phyloP scores from a whole-genome alignment of 2,329 filamentous ascomycete genomes.

The Paracorniculantispora psalliotae region DNA sequence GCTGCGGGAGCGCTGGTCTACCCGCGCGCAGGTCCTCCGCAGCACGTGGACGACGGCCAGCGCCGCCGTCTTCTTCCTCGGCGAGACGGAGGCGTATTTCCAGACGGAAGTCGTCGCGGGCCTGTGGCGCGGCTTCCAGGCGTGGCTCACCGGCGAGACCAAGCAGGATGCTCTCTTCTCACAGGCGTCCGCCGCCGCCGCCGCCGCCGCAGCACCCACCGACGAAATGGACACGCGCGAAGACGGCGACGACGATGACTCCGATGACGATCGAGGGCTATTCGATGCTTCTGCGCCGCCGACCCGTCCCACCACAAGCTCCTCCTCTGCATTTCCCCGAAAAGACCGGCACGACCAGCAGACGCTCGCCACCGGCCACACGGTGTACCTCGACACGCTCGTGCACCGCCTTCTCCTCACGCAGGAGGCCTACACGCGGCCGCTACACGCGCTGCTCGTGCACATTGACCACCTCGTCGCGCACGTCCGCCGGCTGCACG shows the following conservation, averaged over 20 bases:
- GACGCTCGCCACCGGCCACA: constrained; percentile 74
- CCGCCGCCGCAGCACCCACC: not conserved
- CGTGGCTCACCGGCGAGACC: constrained; percentile 60
- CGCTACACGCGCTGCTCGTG: constrained; percentile 61
- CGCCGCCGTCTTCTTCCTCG: constrained; percentile 82
- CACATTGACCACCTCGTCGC: constrained; percentile 79
- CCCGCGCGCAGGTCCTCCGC: constrained; percentile 64
- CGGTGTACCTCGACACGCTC: constrained; percentile 67
- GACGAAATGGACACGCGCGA: constrained; percentile 2
- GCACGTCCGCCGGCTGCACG: constrained; percentile 68
- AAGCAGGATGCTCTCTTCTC: not conserved
- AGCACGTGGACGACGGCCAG: constrained; percentile 87
- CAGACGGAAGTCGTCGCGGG: constrained; percentile 83
- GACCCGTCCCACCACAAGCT: constrained; percentile 16
- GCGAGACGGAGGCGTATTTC: constrained; percentile 81
- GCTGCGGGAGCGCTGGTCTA: constrained; percentile 59
- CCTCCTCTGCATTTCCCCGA: constrained; percentile 9
- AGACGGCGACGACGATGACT: not conserved
- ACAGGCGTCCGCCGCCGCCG: not conserved
- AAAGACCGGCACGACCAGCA: constrained; percentile 67
- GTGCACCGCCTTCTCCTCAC: constrained; percentile 62
- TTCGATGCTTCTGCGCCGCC: constrained; percentile 13
- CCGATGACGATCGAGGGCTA: not conserved
- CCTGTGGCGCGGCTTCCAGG: constrained; percentile 73
- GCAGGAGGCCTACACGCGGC: constrained; percentile 56